A percentile compares a stretch with the other conserved stretches of the same genome.
phyloP scores from a whole-genome alignment of 2,329 filamentous ascomycete genomes.

The Nothophoma quercina region DNA sequence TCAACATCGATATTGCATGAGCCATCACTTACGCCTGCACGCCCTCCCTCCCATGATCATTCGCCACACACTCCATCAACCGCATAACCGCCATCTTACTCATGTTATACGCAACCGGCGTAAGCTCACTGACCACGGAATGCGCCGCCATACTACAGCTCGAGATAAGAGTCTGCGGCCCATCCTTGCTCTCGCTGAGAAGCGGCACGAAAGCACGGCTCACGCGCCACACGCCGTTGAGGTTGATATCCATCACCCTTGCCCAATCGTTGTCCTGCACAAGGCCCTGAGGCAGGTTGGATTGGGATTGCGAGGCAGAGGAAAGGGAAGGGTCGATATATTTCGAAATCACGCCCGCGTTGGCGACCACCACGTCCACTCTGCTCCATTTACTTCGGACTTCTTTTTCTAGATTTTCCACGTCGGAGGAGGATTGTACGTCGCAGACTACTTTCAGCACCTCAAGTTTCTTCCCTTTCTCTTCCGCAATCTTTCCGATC shows the following conservation, averaged over 20 bases:
- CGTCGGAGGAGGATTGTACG: constrained; percentile 11
- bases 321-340: constrained; percentile 14
- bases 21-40: constrained; percentile 22
- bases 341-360: constrained; percentile 28
- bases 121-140: constrained; percentile 7
- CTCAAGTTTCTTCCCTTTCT: constrained; percentile 28
- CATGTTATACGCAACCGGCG: constrained; percentile 32
- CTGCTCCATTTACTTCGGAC: constrained; percentile 20
- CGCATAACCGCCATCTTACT: constrained; percentile 26
- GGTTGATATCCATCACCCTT: constrained; percentile 32
- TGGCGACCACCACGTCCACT: constrained; percentile 31
- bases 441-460: constrained; percentile 33
- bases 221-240: constrained; percentile 27
- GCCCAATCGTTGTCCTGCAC: constrained; percentile 28
- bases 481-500: constrained; percentile 14
- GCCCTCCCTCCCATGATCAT: constrained; percentile 44
- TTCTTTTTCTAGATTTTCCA: constrained; percentile 10
- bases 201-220: constrained; percentile 28
- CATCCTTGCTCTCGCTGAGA: constrained; percentile 12
- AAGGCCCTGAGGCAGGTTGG: constrained; percentile 27
- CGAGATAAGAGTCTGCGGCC: constrained; percentile 25
- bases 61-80: constrained; percentile 31
- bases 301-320: background rate
- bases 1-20: too few species aligned
- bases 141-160: constrained; percentile 24